These are phyloP conservation scores for Cupressus sempervirens DNA, from an alignment of 75 land plant genomes.

Conservation along the genomic window DNA sequence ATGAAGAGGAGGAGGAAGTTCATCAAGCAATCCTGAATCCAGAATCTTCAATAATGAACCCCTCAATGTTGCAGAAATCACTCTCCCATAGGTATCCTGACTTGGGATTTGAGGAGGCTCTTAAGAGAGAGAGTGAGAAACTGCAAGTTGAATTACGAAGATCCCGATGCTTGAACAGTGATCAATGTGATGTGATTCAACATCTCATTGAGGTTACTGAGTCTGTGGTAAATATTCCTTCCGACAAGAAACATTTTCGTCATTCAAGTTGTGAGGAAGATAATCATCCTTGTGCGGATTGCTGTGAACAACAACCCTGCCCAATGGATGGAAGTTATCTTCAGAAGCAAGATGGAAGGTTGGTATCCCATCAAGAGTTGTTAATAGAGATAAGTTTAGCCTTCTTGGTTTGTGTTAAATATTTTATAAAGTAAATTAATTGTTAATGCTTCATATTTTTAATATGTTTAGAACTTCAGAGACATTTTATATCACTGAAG, in stretches of 20 bases:
- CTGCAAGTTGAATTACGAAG: slow-evolving; percentile 64
- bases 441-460: not conserved
- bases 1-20: slow-evolving; percentile 72
- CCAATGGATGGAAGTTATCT: slow-evolving; percentile 20
- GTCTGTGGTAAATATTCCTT: slow-evolving; percentile 29
- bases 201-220: slow-evolving; percentile 87
- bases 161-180: slow-evolving; percentile 62
- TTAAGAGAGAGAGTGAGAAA: slow-evolving; percentile 75
- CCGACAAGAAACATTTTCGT: slow-evolving; percentile 24
- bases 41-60: slow-evolving; percentile 41
- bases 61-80: slow-evolving; percentile 46
- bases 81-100: slow-evolving; percentile 84
- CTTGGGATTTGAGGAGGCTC: slow-evolving; percentile 56
- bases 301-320: slow-evolving; percentile 16
- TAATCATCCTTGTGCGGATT: slow-evolving; percentile 20
- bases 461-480: not conserved
- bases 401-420: not conserved
- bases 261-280: slow-evolving; percentile 25
- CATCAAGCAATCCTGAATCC: slow-evolving; percentile 62
- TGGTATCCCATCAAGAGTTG: not conserved
- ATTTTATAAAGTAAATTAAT: not conserved
- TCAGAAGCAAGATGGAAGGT: slow-evolving; percentile 31
- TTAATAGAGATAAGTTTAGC: not conserved
- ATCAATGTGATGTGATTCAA: slow-evolving; percentile 77
- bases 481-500: not conserved